phyloP scores from a whole-genome alignment of 2,329 filamentous ascomycete genomes.

The Ciborinia camelliae region DNA sequence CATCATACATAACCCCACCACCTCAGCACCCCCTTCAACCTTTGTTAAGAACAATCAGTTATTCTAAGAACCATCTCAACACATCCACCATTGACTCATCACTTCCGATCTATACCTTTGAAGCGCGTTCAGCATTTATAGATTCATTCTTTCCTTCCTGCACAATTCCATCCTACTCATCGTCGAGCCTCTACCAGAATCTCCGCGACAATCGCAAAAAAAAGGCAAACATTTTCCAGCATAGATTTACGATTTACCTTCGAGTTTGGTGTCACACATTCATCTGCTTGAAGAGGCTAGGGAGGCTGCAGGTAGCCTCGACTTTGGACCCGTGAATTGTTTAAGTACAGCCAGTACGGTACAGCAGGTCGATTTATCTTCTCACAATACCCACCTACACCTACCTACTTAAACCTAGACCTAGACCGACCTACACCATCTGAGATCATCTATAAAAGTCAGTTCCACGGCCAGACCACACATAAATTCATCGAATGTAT shows the following conservation, averaged over 20 bases:
- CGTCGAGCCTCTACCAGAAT: slow-evolving; percentile 27
- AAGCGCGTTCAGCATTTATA: slow-evolving; percentile 26
- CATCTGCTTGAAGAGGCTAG: slow-evolving; percentile 27
- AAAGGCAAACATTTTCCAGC: slow-evolving; percentile 10
- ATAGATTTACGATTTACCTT: slow-evolving; percentile 11
- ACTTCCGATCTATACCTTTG: slow-evolving; percentile 28
- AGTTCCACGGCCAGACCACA: background rate
- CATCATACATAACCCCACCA: slow-evolving; percentile 13
- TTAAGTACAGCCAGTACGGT: background rate
- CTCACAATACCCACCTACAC: background rate
- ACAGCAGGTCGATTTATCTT: slow-evolving; percentile 1
- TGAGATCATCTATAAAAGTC: no score
- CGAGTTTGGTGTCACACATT: slow-evolving; percentile 22
- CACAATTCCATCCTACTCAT: slow-evolving; percentile 22
- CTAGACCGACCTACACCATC: background rate
- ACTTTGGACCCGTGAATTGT: slow-evolving; percentile 18
- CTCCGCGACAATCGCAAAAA: slow-evolving; percentile 20
- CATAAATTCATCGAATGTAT: slow-evolving; percentile 23
- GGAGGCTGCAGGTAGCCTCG: slow-evolving; percentile 37
- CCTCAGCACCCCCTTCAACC: slow-evolving; percentile 26
- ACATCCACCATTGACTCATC: slow-evolving; percentile 25
- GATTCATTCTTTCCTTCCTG: slow-evolving; percentile 19
- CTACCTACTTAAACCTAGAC: no score
- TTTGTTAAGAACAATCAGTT: slow-evolving; percentile 31
- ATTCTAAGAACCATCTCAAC: slow-evolving; percentile 26